Percentiles rank a stretch among this genome's conserved stretches.
Evolutionary conservation across 192 early-diverging fungal species (phyloP).

Genomic region (Spizellomyces punctatus): DNA sequence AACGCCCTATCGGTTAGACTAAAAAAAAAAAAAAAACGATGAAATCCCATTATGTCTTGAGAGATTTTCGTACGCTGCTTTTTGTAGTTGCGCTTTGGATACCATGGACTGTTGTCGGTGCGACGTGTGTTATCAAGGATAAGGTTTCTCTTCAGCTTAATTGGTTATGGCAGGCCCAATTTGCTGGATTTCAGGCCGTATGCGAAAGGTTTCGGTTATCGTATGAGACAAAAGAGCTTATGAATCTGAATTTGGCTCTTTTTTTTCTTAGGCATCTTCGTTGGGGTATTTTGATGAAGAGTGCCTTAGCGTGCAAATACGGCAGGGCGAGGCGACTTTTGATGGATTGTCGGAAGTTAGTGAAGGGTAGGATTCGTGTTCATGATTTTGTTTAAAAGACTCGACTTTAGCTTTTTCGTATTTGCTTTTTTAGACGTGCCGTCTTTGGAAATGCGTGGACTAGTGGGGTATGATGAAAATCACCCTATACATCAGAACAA

Average conservation of each 20-base stretch:
- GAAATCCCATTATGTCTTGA: too few relatives aligned
- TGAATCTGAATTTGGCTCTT: background rate
- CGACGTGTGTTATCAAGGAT: conserved; percentile 1
- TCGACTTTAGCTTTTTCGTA: too few relatives aligned
- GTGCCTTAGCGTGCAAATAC: conserved; percentile 18
- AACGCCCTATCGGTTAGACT: too few relatives aligned
- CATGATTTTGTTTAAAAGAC: background rate
- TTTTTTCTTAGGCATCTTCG: conserved; percentile 6
- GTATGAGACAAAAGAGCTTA: background rate
- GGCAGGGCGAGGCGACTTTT: conserved; percentile 24
- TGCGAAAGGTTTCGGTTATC: background rate
- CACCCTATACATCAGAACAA: background rate
- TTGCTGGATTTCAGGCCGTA: conserved; percentile 28
- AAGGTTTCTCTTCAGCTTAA: conserved; percentile 19
- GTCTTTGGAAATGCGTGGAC: conserved; percentile 29
- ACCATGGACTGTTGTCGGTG: background rate
- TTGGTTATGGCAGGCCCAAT: conserved; percentile 26
- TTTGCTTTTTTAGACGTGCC: conserved; percentile 2
- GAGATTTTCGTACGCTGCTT: too few relatives aligned
- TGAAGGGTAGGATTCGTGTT: conserved; percentile 2
- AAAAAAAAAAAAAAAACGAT: too few relatives aligned
- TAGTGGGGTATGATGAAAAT: too few relatives aligned
- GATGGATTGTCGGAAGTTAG: conserved; percentile 20
- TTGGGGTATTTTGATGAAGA: conserved; percentile 22
- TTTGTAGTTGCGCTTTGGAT: too few relatives aligned